Conservation (phyloP, 2,329 filamentous ascomycete species). For the Neonectria neomacrospora region DNA sequence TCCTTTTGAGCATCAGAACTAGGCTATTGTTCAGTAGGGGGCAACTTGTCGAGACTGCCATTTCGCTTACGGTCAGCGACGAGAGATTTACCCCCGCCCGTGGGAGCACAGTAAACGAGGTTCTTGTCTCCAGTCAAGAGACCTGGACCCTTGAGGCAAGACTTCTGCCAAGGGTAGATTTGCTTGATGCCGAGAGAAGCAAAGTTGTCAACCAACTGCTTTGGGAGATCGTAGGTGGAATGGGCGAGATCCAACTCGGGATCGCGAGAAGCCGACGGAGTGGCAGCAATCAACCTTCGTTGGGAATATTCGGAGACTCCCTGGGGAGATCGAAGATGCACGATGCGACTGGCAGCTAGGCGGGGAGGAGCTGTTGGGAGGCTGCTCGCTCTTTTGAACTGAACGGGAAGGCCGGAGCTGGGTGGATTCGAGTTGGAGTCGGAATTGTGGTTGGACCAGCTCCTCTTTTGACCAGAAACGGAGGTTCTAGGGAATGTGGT, state of each 20-base stretch:
- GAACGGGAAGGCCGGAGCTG: conserved; percentile 27
- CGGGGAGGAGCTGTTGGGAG: conserved; percentile 46
- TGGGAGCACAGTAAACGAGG: conserved; percentile 83
- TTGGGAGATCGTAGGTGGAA: conserved; percentile 70
- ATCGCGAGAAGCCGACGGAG: conserved; percentile 63
- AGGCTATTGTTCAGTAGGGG: conserved; percentile 31
- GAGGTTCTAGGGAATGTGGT: conserved; percentile 54
- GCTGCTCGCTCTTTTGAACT: conserved; percentile 50
- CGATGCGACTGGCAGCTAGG: conserved; percentile 60
- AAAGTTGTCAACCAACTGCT: conserved; percentile 71
- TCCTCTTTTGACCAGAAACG: conserved; percentile 62
- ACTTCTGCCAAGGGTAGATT: conserved; percentile 85
- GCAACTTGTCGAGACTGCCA: neutral
- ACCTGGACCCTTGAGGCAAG: conserved; percentile 75
- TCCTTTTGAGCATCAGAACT: conserved; percentile 77
- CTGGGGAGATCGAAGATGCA: conserved; percentile 43
- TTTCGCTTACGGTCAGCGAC: conserved; percentile 68
- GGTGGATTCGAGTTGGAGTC: conserved; percentile 21
- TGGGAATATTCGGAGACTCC: conserved; percentile 67
- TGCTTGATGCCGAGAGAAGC: conserved; percentile 72
- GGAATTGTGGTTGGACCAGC: conserved; percentile 41
- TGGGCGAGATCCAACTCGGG: conserved; percentile 71
- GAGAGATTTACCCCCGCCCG: conserved; percentile 81
- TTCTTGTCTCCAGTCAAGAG: conserved; percentile 74
- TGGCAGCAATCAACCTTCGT: conserved; percentile 61